phyloP scores from a whole-genome alignment of 164 flowering plant genomes.

The Umbilicus rupestris region DNA sequence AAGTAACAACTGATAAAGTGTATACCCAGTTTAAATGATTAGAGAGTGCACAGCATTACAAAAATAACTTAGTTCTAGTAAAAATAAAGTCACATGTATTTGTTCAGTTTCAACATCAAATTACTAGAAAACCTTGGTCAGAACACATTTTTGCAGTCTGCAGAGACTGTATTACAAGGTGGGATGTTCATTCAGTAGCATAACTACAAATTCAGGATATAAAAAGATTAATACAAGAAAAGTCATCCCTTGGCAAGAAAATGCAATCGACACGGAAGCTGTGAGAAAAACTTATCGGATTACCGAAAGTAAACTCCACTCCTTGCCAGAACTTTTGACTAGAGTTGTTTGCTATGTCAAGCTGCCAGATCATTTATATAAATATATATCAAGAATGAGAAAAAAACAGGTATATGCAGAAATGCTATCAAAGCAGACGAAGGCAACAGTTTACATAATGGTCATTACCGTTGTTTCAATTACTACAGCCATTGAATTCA shows the following conservation, averaged over 20 bases:
- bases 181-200: neutral
- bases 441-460: neutral
- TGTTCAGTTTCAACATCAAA: neutral
- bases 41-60: neutral
- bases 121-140: neutral
- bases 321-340: slow-evolving; percentile 73
- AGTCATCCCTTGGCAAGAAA: neutral
- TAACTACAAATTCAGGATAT: neutral
- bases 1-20: neutral
- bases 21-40: neutral
- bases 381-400: neutral
- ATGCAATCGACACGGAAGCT: neutral
- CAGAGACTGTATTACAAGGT: neutral
- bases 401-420: neutral
- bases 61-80: neutral
- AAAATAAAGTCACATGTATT: neutral
- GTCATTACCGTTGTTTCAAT: slow-evolving; percentile 81
- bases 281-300: neutral
- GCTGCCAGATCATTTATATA: slow-evolving; percentile 32
- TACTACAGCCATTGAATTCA: slow-evolving; percentile 69
- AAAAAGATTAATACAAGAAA: neutral
- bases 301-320: slow-evolving; percentile 48
- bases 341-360: slow-evolving; percentile 68
- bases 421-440: neutral
- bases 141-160: neutral